phyloP scores from a whole-genome alignment of 2,329 filamentous ascomycete species.

The Nothopassalora personata region DNA sequence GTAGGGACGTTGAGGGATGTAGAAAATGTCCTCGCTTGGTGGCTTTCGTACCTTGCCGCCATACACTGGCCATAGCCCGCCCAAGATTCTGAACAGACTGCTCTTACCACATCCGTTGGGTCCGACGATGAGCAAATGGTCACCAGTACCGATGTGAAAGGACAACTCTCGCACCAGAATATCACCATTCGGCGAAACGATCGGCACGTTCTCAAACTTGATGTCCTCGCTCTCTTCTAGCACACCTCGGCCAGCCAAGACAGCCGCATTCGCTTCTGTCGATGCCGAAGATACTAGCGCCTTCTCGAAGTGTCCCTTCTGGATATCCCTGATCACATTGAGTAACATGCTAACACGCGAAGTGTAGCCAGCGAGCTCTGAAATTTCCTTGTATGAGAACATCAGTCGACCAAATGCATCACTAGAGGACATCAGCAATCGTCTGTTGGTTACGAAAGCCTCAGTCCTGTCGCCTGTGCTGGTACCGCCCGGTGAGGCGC shows the following conservation, averaged over 20 bases:
- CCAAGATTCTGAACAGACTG: conserved; percentile 90
- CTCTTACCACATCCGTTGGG: conserved; percentile 98
- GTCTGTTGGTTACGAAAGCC: conserved; percentile 87
- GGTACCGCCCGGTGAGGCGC: conserved; percentile 13
- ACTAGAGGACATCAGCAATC: conserved; percentile 86
- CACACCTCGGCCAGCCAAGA: conserved; percentile 74
- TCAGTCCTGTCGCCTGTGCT: conserved; percentile 23
- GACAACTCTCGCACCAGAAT: conserved; percentile 80
- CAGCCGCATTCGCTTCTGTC: conserved; percentile 73
- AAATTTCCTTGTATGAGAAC: conserved; percentile 97
- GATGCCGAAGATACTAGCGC: conserved; percentile 86
- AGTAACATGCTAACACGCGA: conserved; percentile 84
- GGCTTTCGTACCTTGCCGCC: conserved; percentile 90
- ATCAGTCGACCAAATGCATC: conserved; percentile 94
- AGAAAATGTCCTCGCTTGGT: conserved; percentile 89
- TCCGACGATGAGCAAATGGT: conserved; percentile 89
- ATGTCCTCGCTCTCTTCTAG: conserved; percentile 80
- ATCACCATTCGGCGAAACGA: conserved; percentile 94
- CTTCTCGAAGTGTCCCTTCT: conserved; percentile 88
- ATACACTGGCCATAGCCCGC: conserved; percentile 95
- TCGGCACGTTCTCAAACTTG: conserved; percentile 82
- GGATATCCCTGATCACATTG: conserved; percentile 90
- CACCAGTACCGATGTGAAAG: conserved; percentile 78
- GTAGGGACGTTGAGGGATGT: conserved; percentile 94
- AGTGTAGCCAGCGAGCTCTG: conserved; percentile 91